phyloP scores from a whole-genome alignment of 176 grass and related monocot species.

The Bothriochloa decipiens region DNA sequence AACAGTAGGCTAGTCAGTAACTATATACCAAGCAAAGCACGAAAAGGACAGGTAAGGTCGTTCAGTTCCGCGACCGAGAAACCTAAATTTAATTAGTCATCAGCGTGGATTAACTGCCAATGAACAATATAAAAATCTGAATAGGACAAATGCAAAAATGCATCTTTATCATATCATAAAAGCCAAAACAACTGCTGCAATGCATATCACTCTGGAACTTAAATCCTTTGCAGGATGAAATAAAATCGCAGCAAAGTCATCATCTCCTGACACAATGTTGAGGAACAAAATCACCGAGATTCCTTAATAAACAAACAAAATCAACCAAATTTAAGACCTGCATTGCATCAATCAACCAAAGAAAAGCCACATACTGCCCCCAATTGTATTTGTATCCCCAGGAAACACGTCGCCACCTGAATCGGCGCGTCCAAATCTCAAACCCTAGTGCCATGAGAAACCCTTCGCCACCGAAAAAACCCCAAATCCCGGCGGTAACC shows the following conservation, averaged over 20 bases:
- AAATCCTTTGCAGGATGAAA: not conserved
- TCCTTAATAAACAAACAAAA: not conserved
- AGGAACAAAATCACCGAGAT: not conserved
- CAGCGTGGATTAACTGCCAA: not conserved
- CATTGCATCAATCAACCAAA: constrained; percentile 28
- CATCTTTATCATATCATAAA: not conserved
- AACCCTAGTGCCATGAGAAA: constrained; percentile 36
- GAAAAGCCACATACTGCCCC: not conserved
- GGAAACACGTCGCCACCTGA: not conserved
- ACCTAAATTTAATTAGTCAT: not conserved
- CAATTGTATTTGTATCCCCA: not conserved
- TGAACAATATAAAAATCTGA: not conserved
- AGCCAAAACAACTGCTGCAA: not conserved
- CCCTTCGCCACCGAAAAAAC: not conserved
- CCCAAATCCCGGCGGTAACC: not conserved
- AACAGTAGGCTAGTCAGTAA: constrained; percentile 10
- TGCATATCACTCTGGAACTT: not conserved
- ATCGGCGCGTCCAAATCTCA: constrained; percentile 23
- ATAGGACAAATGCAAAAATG: not conserved
- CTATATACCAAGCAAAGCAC: not conserved
- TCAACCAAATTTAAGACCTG: not conserved
- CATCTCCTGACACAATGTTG: not conserved
- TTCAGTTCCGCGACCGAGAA: not conserved
- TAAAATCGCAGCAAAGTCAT: not conserved
- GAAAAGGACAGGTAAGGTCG: not conserved